Base-by-base conservation (phyloP, 345 rosid genomes). In the Draba incana region DNA sequence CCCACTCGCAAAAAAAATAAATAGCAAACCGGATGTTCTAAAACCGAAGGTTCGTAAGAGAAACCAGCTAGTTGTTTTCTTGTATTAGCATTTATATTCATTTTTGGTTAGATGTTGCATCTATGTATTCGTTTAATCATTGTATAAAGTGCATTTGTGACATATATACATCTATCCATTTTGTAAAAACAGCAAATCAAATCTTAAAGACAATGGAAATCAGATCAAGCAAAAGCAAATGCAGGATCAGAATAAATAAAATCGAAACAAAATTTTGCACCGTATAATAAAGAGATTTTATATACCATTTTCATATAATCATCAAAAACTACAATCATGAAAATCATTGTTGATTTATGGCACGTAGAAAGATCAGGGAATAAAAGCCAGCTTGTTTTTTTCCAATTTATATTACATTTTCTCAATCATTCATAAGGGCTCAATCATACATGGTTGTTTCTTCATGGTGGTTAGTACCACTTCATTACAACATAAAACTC, bases 381-480 rank as follows among this genome's bases (percentile, higher is more conserved):
- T 67, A 74, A 43, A 58, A 52, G 72, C 50, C 77, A 74, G 77
- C 72, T 60, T 25, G 16, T 41, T 39, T 42, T 42, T 25, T 16
- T 14, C 33, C 30, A 46, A 23, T 44, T 63, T 71, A 27, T 30
- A 33, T 66, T 58, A 49, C 59, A 50, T 57, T 27, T 50, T 59
- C 27, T 74, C 63, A 67, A 74, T 74, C 16, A 66, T 59, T 65
- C 67, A 52, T 66, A 11, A 2, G 8, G 9, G 20, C 2, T 52
- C 68, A 74, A 71, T 71, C 64, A 74, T 59, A 15, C 15, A 45
- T 41, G 24, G 59, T 57, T 73, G 62, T 66, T 44, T 60, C 44
- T 67, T 74, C 43, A 27, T 74, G 72, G 68, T 74, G 62, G 72
- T 60, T 74, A 60, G 44, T 74, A 44, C 67, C 62, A 74, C 13